phyloP scores from a whole-genome alignment of 2,329 filamentous ascomycete species.

The Clonostachys sp. region DNA sequence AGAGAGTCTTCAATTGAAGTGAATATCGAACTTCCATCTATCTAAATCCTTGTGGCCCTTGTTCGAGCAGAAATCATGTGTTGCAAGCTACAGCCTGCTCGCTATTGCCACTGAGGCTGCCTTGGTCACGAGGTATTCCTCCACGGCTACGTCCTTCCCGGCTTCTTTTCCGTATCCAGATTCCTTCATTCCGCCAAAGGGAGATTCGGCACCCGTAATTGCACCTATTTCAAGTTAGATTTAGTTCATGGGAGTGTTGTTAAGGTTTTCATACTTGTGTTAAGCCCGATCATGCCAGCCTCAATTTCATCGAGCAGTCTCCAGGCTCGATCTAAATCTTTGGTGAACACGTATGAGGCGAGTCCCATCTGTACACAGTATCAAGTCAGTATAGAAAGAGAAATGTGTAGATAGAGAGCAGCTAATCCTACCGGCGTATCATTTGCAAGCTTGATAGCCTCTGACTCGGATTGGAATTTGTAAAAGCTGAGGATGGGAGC shows the following conservation, averaged over 20 bases:
- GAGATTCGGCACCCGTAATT: conserved; percentile 36
- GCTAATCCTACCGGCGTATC: conserved; percentile 34
- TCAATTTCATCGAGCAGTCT: conserved; percentile 44
- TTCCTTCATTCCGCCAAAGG: conserved; percentile 43
- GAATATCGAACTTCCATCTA: no score
- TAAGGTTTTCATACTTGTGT: conserved; percentile 10
- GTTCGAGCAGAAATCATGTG: not conserved
- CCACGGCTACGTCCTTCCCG: conserved; percentile 41
- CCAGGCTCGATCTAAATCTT: conserved; percentile 32
- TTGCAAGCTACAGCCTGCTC: not conserved
- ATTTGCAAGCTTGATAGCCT: conserved; percentile 65
- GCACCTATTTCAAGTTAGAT: not conserved
- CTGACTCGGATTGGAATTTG: conserved; percentile 63
- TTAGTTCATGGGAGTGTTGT: conserved; percentile 8
- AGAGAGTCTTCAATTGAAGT: no score
- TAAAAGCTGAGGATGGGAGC: conserved; percentile 67
- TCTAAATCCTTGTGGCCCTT: no score
- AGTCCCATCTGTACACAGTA: conserved; percentile 48
- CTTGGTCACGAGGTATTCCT: conserved; percentile 41
- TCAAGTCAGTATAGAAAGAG: not conserved
- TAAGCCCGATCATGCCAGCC: conserved; percentile 32
- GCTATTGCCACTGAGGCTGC: not conserved
- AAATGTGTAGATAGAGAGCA: not conserved
- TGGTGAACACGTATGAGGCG: conserved; percentile 67
- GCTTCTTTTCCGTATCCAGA: conserved; percentile 42